phyloP scores from a whole-genome alignment of 345 rosid genomes.

The Cardiospermum halicacabum region DNA sequence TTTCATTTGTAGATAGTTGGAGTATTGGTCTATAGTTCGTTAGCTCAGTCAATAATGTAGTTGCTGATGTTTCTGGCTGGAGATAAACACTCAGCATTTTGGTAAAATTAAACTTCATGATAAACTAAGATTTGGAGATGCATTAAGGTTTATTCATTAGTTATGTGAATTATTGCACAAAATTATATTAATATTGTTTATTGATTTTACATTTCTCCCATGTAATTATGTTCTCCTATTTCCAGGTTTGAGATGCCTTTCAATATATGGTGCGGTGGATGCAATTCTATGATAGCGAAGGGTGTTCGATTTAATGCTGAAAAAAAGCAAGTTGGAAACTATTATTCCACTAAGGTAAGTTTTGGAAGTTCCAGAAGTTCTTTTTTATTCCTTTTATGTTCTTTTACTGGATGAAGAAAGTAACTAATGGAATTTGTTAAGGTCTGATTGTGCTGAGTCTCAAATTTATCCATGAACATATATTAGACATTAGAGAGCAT shows the following conservation, averaged over 20 bases:
- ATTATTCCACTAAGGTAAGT: constrained; percentile 89
- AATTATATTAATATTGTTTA: not conserved
- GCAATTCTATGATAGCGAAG: constrained; percentile 93
- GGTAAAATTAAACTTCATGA: not conserved
- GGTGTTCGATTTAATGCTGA: constrained; percentile 98
- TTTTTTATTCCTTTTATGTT: not conserved
- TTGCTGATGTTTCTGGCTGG: not conserved
- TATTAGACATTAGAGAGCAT: not conserved
- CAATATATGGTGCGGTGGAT: constrained; percentile 96
- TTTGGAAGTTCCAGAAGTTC: not conserved
- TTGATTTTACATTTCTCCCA: not conserved
- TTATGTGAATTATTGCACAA: not conserved
- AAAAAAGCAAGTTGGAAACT: constrained; percentile 97
- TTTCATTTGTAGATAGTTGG: not conserved
- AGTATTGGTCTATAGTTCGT: not conserved
- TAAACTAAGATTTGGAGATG: constrained; percentile 2
- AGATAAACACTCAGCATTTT: not conserved
- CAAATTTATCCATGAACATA: not conserved
- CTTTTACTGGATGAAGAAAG: not conserved
- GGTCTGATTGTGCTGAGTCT: not conserved
- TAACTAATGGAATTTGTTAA: constrained; percentile 1
- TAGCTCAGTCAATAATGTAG: not conserved
- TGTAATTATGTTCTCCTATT: not conserved
- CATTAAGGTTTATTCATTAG: not conserved
- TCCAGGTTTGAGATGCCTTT: constrained; percentile 97